Evolutionary conservation across 1,284 basidiomycete genomes (phyloP), one percentile per base, ranked within the genome.

Genomic region (Rhodotorula glutinis): DNA sequence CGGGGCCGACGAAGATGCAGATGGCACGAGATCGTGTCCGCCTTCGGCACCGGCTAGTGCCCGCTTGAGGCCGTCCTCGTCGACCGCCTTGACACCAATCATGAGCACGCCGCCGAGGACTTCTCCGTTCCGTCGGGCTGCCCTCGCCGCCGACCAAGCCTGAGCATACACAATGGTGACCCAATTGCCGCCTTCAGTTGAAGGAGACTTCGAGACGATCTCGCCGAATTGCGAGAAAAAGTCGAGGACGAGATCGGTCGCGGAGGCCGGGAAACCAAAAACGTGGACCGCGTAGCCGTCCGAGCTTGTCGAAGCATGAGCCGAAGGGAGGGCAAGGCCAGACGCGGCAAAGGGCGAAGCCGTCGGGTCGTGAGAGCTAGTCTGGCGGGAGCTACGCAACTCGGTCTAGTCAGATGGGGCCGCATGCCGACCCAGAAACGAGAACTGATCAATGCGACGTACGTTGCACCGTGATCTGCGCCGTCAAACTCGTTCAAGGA

Each of bases 81-180:
- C 71, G 40, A 70, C 61, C 11, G 57, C 63, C 53, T 90, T 91
- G 57, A 84, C 85, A 13, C 89, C 90, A 53, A 91, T 80, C 88
- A 91, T 91, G 83, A 86, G 89, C 56, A 81, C 83, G 3, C 88
- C 88, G 25, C 83, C 81, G 19, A 91, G 75, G 1, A 90, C 79
- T 55, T 91, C 89, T 0, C 90, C 90, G 70, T 87, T 91, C 79
- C 88, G 88, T 57, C 87, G 80, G 19, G 89, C 84, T 2, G 89
- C 88, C 17, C 89, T 81, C 67, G 88, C 78, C 0, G 89, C 89
- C 62, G 89, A 87, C 40, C 83, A 85, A 16, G 85, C 81, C 69
- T 88, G 85, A 51, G 80, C 78, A 74, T 87, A 91, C 25, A 62
- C 67, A 43, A 77, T 67, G n/a, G 74, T 76, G 33, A 77, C 67